Percentiles rank a stretch among this genome's conserved stretches.
Conservation (phyloP, 1,284 basidiomycete genomes). For the Ustilago lituana region DNA sequence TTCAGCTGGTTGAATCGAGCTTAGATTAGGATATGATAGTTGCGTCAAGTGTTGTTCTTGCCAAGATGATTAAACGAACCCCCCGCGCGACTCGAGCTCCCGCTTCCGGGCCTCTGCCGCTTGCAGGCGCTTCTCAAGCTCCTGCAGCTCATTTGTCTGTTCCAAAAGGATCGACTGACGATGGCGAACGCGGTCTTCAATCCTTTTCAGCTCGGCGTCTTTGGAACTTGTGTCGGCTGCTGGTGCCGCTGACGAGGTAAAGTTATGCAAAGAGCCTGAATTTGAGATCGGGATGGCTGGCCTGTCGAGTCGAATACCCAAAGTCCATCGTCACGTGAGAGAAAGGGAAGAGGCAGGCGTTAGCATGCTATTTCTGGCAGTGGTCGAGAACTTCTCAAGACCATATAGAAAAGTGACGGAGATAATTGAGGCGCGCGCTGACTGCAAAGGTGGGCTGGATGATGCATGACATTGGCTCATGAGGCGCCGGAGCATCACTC, state of each 20-base stretch:
- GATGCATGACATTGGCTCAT: conserved; percentile 33
- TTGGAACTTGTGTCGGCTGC: conserved; percentile 4
- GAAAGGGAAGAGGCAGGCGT: not conserved
- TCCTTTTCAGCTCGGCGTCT: conserved; percentile 31
- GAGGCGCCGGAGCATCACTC: conserved; percentile 31
- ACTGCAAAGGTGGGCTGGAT: not conserved
- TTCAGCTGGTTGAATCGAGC: too few species aligned
- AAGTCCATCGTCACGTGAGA: not conserved
- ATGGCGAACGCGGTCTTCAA: conserved; percentile 53
- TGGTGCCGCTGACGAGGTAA: conserved; percentile 8
- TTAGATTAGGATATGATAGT: too few species aligned
- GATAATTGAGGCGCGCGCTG: not conserved
- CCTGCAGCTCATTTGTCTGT: conserved; percentile 57
- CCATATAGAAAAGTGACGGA: not conserved
- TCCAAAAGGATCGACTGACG: conserved; percentile 51
- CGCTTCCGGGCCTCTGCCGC: conserved; percentile 56
- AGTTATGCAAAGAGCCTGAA: conserved; percentile 30
- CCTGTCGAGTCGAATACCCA: conserved; percentile 3
- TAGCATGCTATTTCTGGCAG: not conserved
- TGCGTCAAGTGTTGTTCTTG: too few species aligned
- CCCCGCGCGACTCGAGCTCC: conserved; percentile 50
- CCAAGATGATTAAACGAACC: conserved; percentile 35
- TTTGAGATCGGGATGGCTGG: conserved; percentile 33
- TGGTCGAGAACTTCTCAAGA: too few species aligned
- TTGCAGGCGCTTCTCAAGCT: conserved; percentile 56